Conservation (phyloP, 148 eudicot genomes). For the Suaeda aralocaspica region DNA sequence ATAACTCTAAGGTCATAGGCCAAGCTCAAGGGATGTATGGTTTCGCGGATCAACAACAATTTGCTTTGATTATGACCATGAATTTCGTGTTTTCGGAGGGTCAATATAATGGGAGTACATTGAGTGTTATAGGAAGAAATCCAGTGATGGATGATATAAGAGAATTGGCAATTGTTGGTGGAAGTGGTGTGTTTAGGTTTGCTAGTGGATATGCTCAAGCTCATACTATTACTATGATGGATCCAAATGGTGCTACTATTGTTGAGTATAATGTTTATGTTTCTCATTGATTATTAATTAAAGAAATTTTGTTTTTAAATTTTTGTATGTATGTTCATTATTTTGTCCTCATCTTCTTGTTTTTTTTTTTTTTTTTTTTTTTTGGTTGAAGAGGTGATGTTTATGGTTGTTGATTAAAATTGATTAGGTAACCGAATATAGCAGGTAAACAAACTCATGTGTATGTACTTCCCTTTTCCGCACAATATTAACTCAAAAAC, state of each 20-base stretch:
- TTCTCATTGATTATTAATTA: conserved; percentile 17
- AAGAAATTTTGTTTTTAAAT: background rate
- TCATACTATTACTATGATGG: conserved; percentile 28
- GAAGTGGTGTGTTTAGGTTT: conserved; percentile 36
- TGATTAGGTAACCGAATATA: background rate
- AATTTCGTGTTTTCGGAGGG: conserved; percentile 31
- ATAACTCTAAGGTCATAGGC: conserved; percentile 30
- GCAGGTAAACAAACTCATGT: too few species aligned
- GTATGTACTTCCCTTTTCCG: too few species aligned
- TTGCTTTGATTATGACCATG: conserved; percentile 21
- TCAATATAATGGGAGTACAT: conserved; percentile 35
- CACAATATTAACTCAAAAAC: too few species aligned
- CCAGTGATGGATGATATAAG: conserved; percentile 19
- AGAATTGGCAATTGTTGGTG: conserved; percentile 39
- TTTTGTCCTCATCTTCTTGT: background rate
- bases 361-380: background rate
- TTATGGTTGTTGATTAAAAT: background rate
- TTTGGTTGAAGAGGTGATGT: background rate
- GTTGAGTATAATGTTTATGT: conserved; percentile 38
- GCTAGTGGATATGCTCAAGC: conserved; percentile 37
- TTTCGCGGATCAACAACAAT: conserved; percentile 24
- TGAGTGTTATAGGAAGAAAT: conserved; percentile 35
- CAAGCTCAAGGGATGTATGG: conserved; percentile 39
- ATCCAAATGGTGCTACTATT: conserved; percentile 32
- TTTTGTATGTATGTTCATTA: too few species aligned